Evolutionary conservation across 139 green algal genomes (phyloP).

Genomic region (Pleodorina starrii): DNA sequence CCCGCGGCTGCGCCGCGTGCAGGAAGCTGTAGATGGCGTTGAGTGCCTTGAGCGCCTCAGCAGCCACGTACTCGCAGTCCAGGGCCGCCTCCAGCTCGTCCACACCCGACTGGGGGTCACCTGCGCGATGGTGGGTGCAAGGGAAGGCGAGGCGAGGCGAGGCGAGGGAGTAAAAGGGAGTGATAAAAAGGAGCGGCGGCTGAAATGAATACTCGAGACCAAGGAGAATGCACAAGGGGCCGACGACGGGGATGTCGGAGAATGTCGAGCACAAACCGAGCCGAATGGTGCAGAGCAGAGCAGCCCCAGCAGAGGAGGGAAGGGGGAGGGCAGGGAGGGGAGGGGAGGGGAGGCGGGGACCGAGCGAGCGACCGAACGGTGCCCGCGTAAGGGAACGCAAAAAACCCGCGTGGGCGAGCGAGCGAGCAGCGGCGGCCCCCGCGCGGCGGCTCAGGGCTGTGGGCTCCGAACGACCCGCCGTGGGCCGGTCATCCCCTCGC

Average conservation of each 20-base stretch:
- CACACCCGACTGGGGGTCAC: conserved; percentile 50
- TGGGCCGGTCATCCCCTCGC: background rate
- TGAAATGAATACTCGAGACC: background rate
- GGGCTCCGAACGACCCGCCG: background rate
- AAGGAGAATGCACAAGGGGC: background rate
- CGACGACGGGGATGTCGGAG: background rate
- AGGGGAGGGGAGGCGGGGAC: background rate
- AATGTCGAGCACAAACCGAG: no score
- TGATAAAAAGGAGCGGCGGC: background rate
- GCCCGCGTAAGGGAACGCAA: background rate
- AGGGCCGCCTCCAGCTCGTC: conserved; percentile 72
- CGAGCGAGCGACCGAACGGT: background rate
- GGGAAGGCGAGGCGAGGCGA: background rate
- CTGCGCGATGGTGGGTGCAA: background rate
- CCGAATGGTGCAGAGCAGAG: background rate
- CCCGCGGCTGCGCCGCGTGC: conserved; percentile 31
- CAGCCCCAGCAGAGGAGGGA: background rate
- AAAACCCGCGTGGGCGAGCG: background rate
- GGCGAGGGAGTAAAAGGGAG: background rate
- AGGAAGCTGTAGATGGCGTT: conserved; percentile 66
- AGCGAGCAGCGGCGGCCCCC: background rate
- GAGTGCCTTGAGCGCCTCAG: conserved; percentile 68
- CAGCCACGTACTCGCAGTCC: conserved; percentile 78
- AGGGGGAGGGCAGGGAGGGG: background rate
- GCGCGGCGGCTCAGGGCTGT: background rate